These are phyloP conservation scores for Kluyveromyces starmeri DNA, from an alignment of 805 yeast genomes.

Conservation along the genomic window DNA sequence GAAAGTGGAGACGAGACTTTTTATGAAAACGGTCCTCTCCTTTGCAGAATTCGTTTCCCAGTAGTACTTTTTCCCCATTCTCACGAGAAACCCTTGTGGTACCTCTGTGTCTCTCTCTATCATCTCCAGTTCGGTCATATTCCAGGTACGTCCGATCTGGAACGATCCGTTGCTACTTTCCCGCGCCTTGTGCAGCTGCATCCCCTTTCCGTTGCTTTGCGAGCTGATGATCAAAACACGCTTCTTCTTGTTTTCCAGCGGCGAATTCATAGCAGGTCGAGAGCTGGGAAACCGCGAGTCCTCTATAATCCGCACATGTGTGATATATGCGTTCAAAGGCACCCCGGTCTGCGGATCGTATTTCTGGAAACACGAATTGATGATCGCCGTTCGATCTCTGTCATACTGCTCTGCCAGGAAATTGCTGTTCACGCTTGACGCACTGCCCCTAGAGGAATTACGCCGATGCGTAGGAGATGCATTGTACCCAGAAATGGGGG, in stretches of 20 bases:
- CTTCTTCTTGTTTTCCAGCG: constrained; percentile 44
- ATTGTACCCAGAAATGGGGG: constrained; percentile 21
- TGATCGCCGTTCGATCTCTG: constrained; percentile 41
- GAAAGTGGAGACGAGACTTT: constrained; percentile 43
- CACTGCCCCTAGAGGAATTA: constrained; percentile 28
- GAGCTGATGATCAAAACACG: constrained; percentile 42
- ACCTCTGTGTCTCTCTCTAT: constrained; percentile 47
- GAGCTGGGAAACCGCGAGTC: constrained; percentile 60
- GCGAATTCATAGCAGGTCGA: constrained; percentile 54
- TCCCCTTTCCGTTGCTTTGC: constrained; percentile 57
- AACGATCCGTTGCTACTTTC: constrained; percentile 63
- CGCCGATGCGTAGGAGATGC: constrained; percentile 22
- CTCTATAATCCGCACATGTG: constrained; percentile 70
- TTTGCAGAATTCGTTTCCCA: constrained; percentile 62
- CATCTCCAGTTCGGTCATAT: constrained; percentile 54
- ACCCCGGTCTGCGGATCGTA: constrained; percentile 33
- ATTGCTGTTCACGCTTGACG: constrained; percentile 24
- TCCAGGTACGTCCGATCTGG: constrained; percentile 94
- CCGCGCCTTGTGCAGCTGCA: constrained; percentile 77
- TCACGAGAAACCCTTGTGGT: constrained; percentile 48
- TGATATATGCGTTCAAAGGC: constrained; percentile 51
- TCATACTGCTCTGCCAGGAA: constrained; percentile 50
- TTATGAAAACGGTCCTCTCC: constrained; percentile 52
- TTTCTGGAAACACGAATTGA: constrained; percentile 41
- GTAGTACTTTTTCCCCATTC: constrained; percentile 69